These are phyloP conservation scores for Lachancea thermotolerans DNA, from an alignment of 805 yeast species.

Conservation along the genomic window DNA sequence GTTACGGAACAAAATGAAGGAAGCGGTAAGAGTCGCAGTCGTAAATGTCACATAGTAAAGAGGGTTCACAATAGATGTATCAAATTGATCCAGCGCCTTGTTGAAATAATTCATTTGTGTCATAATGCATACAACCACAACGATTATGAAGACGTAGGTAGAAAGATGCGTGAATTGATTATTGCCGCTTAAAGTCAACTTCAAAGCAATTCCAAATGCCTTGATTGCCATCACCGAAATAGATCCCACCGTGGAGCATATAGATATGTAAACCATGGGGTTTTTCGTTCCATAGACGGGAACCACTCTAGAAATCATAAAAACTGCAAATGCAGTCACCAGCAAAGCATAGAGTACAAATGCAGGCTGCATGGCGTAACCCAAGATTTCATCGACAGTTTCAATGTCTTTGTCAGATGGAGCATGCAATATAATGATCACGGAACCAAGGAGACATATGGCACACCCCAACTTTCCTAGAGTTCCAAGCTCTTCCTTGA, in stretches of 20 bases:
- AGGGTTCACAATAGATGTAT: constrained; percentile 87
- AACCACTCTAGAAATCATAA: constrained; percentile 78
- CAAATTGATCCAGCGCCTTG: constrained; percentile 89
- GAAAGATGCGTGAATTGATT: constrained; percentile 83
- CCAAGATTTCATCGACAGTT: constrained; percentile 82
- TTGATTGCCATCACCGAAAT: constrained; percentile 87
- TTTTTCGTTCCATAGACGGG: constrained; percentile 73
- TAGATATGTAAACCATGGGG: constrained; percentile 85
- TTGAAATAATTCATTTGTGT: constrained; percentile 93
- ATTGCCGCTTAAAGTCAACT: constrained; percentile 74
- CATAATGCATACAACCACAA: constrained; percentile 73
- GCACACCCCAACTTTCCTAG: constrained; percentile 92
- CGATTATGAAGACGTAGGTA: constrained; percentile 72
- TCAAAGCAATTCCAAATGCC: constrained; percentile 88
- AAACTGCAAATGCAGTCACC: constrained; percentile 61
- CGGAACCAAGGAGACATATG: constrained; percentile 79
- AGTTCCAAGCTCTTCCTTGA: constrained; percentile 80
- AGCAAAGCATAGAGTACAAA: constrained; percentile 58
- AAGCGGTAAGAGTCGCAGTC: constrained; percentile 78
- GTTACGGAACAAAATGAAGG: constrained; percentile 78
- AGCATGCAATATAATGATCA: constrained; percentile 82
- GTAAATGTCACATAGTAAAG: constrained; percentile 87
- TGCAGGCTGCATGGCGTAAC: constrained; percentile 71
- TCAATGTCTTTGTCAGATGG: constrained; percentile 88
- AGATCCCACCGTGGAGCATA: constrained; percentile 86